Evolutionary conservation across 1,284 basidiomycete genomes (phyloP).

Genomic region (Cutaneotrichosporon sp.): DNA sequence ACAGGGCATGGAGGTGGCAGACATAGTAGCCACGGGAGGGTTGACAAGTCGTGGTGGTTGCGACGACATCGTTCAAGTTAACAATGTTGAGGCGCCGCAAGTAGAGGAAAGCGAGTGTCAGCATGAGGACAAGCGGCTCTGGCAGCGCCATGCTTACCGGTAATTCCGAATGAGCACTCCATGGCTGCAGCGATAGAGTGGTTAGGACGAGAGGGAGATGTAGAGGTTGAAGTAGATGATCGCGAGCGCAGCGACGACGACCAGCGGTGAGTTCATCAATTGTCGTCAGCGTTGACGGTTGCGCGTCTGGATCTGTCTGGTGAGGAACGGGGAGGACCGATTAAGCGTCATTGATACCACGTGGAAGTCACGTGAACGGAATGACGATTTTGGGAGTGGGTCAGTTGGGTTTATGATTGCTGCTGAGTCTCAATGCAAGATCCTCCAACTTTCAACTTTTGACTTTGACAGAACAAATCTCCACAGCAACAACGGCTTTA

Average conservation of each 20-base stretch:
- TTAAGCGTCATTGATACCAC: background rate
- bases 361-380: background rate
- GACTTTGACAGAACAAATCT: too few relatives aligned
- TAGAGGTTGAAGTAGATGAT: background rate
- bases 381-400: conserved; percentile 49
- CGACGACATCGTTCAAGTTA: too few relatives aligned
- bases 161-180: conserved; percentile 54
- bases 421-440: background rate
- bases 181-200: conserved; percentile 18
- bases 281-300: conserved; percentile 9
- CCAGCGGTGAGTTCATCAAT: background rate
- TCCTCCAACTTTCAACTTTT: background rate
- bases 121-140: background rate
- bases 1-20: background rate
- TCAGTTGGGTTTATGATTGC: background rate
- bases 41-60: background rate
- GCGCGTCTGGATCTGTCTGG: conserved; percentile 5
- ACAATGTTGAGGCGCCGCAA: background rate
- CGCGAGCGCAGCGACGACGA: too few relatives aligned
- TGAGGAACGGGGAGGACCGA: background rate
- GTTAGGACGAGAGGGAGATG: background rate
- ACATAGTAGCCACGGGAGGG: background rate
- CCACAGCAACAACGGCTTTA: too few relatives aligned
- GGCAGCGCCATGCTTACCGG: conserved; percentile 25
- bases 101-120: background rate